These are phyloP conservation scores for Sclerotinia borealis DNA, from an alignment of 2,329 filamentous ascomycete genomes.

Conservation along the genomic window DNA sequence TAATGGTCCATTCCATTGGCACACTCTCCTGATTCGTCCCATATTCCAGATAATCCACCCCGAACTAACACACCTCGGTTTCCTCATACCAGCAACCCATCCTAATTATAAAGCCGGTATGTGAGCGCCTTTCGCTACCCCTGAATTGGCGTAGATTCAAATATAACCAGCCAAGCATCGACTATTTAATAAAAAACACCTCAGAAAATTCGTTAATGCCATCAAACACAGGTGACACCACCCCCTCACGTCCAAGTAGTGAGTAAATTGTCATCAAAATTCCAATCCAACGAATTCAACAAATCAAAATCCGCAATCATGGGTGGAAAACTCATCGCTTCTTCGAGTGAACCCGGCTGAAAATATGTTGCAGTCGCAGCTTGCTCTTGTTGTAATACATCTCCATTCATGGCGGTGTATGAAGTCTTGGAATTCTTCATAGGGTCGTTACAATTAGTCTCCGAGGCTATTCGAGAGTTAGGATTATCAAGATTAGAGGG, in stretches of 20 bases:
- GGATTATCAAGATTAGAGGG: not conserved
- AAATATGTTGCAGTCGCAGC: constrained; percentile 4
- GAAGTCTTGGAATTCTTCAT: not conserved
- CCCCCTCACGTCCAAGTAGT: not conserved
- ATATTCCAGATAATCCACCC: not conserved
- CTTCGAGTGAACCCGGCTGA: not conserved
- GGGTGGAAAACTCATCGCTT: constrained; percentile 7
- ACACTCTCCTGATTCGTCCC: not conserved
- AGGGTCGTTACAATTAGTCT: not conserved
- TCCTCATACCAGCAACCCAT: not conserved
- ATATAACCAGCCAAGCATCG: too few species aligned
- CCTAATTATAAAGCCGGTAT: not conserved
- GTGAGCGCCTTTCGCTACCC: too few species aligned
- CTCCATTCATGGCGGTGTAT: not conserved
- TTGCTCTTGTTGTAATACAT: constrained; percentile 1
- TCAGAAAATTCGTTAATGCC: not conserved
- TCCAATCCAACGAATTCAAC: constrained; percentile 21
- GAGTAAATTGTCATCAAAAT: constrained; percentile 13
- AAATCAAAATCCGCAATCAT: constrained; percentile 16
- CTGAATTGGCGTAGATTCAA: too few species aligned
- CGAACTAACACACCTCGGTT: too few species aligned
- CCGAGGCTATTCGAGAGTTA: not conserved
- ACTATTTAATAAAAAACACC: too few species aligned
- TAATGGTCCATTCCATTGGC: not conserved
- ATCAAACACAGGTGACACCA: not conserved